phyloP scores from a whole-genome alignment of 2,329 filamentous ascomycete genomes.

The Diplodia sapinea region DNA sequence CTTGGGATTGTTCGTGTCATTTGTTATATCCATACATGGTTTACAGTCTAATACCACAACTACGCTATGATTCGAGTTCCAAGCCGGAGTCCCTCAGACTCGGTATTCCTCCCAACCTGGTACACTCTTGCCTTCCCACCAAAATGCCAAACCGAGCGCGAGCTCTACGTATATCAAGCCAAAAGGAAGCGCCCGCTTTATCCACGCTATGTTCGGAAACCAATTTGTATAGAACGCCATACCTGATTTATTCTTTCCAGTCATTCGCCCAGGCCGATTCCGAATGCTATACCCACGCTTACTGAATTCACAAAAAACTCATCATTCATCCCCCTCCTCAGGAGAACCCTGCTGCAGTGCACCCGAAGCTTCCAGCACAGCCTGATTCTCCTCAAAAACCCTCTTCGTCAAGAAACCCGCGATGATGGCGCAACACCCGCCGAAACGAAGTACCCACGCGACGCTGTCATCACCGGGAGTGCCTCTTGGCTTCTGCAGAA shows the following conservation, averaged over 20 bases:
- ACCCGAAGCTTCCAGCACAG: constrained; percentile 29
- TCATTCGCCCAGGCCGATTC: background rate
- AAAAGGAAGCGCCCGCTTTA: background rate
- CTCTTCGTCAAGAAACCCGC: constrained; percentile 75
- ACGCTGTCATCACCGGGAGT: constrained; percentile 85
- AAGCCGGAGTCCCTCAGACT: background rate
- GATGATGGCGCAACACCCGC: constrained; percentile 76
- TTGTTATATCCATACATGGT: background rate
- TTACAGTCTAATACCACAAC: background rate
- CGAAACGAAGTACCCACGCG: constrained; percentile 82
- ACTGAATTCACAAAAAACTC: background rate
- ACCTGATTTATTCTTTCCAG: background rate
- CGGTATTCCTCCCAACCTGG: background rate
- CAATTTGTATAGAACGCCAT: background rate
- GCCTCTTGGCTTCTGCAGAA: constrained; percentile 86
- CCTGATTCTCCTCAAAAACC: constrained; percentile 65
- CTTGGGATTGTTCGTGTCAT: too few relatives aligned
- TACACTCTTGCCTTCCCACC: background rate
- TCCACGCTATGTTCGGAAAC: background rate
- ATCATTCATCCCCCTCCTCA: background rate
- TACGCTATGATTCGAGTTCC: background rate
- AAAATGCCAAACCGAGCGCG: background rate
- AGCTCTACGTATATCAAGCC: background rate
- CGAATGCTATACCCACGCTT: background rate
- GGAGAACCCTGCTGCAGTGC: background rate